Evolutionary conservation across 1,139 yeast species (phyloP).

Genomic region (Suhomyces bolitotheri): DNA sequence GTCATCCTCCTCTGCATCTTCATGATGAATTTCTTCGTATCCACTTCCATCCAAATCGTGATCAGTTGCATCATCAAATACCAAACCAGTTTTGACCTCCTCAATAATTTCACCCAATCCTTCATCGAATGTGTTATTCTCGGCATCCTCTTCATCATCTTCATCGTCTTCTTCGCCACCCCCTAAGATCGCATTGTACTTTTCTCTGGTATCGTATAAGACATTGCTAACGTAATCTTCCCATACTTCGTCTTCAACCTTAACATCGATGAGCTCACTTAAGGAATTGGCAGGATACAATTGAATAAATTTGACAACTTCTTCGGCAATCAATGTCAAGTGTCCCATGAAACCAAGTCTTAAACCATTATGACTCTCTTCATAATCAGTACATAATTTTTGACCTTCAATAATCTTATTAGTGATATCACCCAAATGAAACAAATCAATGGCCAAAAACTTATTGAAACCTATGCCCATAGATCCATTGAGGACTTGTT

Average conservation of each 20-base stretch:
- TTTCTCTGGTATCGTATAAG: conserved; percentile 84
- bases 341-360: conserved; percentile 98
- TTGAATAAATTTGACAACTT: conserved; percentile 90
- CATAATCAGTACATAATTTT: conserved; percentile 68
- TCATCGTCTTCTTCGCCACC: conserved; percentile 52
- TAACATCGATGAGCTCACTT: conserved; percentile 59
- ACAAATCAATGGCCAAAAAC: conserved; percentile 82
- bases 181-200: conserved; percentile 93
- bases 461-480: conserved; percentile 89
- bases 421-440: conserved; percentile 76
- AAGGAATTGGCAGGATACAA: conserved; percentile 63
- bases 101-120: conserved; percentile 50
- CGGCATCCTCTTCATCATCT: conserved; percentile 39
- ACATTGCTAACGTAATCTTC: conserved; percentile 80
- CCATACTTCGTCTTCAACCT: conserved; percentile 70
- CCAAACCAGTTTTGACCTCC: conserved; percentile 38
- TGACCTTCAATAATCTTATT: conserved; percentile 83
- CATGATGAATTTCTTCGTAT: conserved; percentile 21
- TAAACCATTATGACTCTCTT: conserved; percentile 57
- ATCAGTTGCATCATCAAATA: conserved; percentile 37
- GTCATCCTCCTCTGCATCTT: conserved; percentile 30
- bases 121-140: conserved; percentile 50
- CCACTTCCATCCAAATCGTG: conserved; percentile 31
- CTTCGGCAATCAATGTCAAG: conserved; percentile 91
- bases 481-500: conserved; percentile 92